Conservation (phyloP, 2,329 filamentous ascomycete genomes). For the Zymoseptoria crescenta region DNA sequence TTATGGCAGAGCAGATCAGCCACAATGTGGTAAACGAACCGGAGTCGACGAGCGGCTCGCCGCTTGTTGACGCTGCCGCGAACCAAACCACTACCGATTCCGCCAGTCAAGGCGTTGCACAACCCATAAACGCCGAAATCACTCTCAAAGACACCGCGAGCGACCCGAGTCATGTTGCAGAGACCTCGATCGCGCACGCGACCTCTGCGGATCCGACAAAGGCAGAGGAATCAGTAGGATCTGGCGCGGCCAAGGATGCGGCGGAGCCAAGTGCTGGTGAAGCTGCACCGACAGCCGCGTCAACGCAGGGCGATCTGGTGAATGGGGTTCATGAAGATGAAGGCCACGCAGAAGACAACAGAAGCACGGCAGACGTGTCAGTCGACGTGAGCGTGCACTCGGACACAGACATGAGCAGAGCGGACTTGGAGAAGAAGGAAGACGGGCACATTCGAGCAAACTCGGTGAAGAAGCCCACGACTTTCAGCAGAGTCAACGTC, state of each 20-base stretch:
- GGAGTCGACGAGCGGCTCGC: constrained; percentile 56
- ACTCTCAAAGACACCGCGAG: constrained; percentile 35
- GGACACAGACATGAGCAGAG: constrained; percentile 64
- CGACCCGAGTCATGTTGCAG: constrained; percentile 12
- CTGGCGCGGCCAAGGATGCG: constrained; percentile 13
- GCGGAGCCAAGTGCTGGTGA: constrained; percentile 29
- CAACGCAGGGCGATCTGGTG: constrained; percentile 8
- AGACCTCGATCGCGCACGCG: constrained; percentile 12
- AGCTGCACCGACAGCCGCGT: constrained; percentile 12
- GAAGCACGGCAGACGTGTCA: constrained; percentile 54
- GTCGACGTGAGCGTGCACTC: constrained; percentile 67
- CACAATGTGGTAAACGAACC: constrained; percentile 66
- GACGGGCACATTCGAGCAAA: constrained; percentile 47
- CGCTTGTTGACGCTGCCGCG: constrained; percentile 58
- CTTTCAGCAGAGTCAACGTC: constrained; percentile 78
- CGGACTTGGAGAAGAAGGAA: constrained; percentile 46
- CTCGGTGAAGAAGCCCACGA: constrained; percentile 63
- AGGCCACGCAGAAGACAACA: constrained; percentile 42
- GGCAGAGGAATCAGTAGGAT: constrained; percentile 5
- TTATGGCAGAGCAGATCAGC: constrained; percentile 65
- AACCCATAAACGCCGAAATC: constrained; percentile 19
- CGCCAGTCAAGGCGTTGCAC: constrained; percentile 41
- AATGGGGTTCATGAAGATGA: constrained; percentile 29
- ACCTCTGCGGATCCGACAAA: constrained; percentile 4
- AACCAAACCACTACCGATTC: constrained; percentile 45